A percentile compares a stretch with the other conserved stretches of the same genome.
Conservation (phyloP, 192 early-diverging fungal genomes). For the Rhizophlyctis rosea region DNA sequence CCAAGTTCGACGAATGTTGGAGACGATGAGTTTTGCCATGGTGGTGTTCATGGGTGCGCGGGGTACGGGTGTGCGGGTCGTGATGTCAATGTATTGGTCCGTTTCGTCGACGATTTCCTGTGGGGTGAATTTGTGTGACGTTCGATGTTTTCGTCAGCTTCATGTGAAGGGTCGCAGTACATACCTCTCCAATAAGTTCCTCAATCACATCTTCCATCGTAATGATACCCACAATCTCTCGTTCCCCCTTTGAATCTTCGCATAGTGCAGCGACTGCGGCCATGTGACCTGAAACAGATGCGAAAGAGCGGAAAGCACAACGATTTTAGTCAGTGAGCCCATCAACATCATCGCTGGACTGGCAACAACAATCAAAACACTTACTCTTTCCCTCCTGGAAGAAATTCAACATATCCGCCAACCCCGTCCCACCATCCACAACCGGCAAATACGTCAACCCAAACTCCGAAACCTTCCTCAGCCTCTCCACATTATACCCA, state of each 20-base stretch:
- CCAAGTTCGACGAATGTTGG: too few species aligned
- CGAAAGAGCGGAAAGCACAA: background rate
- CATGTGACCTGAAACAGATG: constrained; percentile 38
- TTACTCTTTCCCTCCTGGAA: constrained; percentile 45
- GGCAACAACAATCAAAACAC: too few species aligned
- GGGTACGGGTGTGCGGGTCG: constrained; percentile 39
- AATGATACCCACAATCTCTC: constrained; percentile 42
- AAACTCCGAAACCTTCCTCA: constrained; percentile 30
- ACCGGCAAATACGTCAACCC: constrained; percentile 40
- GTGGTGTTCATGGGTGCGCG: constrained; percentile 23
- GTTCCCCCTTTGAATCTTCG: constrained; percentile 7
- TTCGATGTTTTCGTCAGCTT: background rate
- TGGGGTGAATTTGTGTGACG: background rate
- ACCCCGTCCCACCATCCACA: constrained; percentile 35
- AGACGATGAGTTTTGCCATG: constrained; percentile 14
- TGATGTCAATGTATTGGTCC: constrained; percentile 49
- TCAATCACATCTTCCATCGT: constrained; percentile 58
- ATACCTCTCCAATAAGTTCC: constrained; percentile 50
- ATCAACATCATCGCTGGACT: too few species aligned
- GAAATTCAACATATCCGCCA: constrained; percentile 54
- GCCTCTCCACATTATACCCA: constrained; percentile 43
- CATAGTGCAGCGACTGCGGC: constrained; percentile 36
- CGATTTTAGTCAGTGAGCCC: constrained; percentile 6
- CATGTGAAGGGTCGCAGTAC: background rate
- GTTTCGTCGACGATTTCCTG: constrained; percentile 57